These are phyloP conservation scores for Linnemannia schmuckeri DNA, from an alignment of 192 early-diverging fungal species.

Conservation along the genomic window DNA sequence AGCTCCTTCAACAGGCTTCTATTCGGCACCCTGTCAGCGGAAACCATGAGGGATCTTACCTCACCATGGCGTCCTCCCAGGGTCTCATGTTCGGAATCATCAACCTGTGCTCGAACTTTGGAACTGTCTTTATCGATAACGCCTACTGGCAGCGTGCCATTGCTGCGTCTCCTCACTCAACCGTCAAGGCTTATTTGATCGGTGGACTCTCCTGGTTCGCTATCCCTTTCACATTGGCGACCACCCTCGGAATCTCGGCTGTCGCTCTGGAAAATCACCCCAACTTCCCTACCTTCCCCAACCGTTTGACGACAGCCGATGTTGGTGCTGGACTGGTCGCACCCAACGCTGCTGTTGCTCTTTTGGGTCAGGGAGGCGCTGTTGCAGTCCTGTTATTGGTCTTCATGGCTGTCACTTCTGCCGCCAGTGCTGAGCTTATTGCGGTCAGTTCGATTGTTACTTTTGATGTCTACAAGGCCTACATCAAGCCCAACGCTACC, in stretches of 20 bases:
- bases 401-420: slow-evolving; percentile 84
- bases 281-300: slow-evolving; percentile 67
- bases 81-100: slow-evolving; percentile 82
- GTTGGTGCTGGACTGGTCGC: slow-evolving; percentile 77
- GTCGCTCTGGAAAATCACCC: slow-evolving; percentile 71
- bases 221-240: slow-evolving; percentile 81
- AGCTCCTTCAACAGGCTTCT: slow-evolving; percentile 69
- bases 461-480: slow-evolving; percentile 80
- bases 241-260: slow-evolving; percentile 77
- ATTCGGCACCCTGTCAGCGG: slow-evolving; percentile 64
- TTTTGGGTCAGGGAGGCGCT: slow-evolving; percentile 74
- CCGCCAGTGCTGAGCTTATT: slow-evolving; percentile 81
- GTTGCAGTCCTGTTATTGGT: slow-evolving; percentile 75
- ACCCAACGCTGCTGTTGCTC: slow-evolving; percentile 73
- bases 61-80: slow-evolving; percentile 75
- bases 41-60: slow-evolving; percentile 71
- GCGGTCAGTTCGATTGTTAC: slow-evolving; percentile 81
- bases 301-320: slow-evolving; percentile 63
- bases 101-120: slow-evolving; percentile 84
- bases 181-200: slow-evolving; percentile 78
- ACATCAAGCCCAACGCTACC: slow-evolving; percentile 76
- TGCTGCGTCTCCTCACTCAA: slow-evolving; percentile 73
- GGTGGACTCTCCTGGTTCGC: slow-evolving; percentile 86
- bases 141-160: slow-evolving; percentile 84
- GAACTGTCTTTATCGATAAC: slow-evolving; percentile 81